These are phyloP conservation scores for Schizothecium vesticola DNA, from an alignment of 495 filamentous ascomycete genomes.

Conservation along the genomic window DNA sequence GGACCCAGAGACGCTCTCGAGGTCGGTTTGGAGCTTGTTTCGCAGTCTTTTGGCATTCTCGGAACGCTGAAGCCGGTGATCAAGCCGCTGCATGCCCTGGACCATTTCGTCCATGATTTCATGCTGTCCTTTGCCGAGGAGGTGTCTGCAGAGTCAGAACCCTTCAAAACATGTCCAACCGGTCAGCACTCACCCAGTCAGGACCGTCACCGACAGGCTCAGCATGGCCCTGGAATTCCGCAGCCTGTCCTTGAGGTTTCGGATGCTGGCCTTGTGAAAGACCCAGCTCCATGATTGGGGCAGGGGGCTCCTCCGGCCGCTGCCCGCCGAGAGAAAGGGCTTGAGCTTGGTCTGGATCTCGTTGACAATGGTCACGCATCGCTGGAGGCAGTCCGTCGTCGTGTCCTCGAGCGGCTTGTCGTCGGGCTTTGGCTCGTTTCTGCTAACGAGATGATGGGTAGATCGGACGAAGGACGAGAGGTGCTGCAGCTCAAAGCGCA, in stretches of 20 bases:
- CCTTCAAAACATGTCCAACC: background rate
- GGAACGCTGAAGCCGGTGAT: constrained; percentile 5
- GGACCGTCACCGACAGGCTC: constrained; percentile 12
- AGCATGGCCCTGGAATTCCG: constrained; percentile 19
- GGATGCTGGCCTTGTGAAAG: constrained; percentile 14
- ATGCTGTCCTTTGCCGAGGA: constrained; percentile 19
- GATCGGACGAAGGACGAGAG: constrained; percentile 15
- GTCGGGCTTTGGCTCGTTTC: constrained; percentile 10
- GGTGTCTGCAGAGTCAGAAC: constrained; percentile 6
- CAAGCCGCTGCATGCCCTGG: constrained; percentile 12
- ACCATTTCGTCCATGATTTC: constrained; percentile 19
- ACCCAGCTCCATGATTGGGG: constrained; percentile 12
- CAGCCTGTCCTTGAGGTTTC: constrained; percentile 13
- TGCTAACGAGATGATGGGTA: constrained; percentile 7
- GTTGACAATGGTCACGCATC: constrained; percentile 13
- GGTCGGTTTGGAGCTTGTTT: constrained; percentile 15
- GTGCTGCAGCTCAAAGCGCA: constrained; percentile 18
- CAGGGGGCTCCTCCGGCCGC: constrained; percentile 11
- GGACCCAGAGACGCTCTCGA: constrained; percentile 17
- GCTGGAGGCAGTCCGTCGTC: constrained; percentile 11
- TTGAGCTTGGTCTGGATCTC: constrained; percentile 8
- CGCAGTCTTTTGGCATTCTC: constrained; percentile 11
- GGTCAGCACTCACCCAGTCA: constrained; percentile 11
- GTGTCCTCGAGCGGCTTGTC: constrained; percentile 11
- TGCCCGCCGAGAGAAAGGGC: background rate